Evolutionary conservation across 1,139 yeast species (phyloP), one percentile per base, ranked within the genome.

Genomic region (Saccharomycopsis hybrid): DNA sequence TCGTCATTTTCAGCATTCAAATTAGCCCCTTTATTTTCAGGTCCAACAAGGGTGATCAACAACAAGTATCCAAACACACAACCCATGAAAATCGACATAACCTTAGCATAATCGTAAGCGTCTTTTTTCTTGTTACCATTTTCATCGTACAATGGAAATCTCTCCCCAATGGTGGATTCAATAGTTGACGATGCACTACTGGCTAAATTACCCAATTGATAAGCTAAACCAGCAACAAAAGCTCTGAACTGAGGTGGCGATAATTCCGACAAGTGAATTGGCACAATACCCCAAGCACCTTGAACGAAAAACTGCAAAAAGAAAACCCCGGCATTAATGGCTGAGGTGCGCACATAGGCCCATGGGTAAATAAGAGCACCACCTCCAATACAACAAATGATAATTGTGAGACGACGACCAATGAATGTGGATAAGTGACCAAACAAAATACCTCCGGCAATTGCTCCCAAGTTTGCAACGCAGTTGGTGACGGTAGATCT

Each of bases 261-360:
- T 56, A 86, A 72, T 66, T 85, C 95, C 1, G 86, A 73, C 48
- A 85, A 70, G 64, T 85, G 88, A 56, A 84, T 77, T 50, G 95
- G 95, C 57, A 84, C 75, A 44, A 85, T 85, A 58, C 95, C 94
- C 89, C 95, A 87, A 18, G 88, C 85, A 57, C 95, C 95, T 66
- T 85, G 95, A 46, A 86, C 92, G 58, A 80, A 80, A 60, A 82
- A 79, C 65, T 87, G 95, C 59, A 86, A 67, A 69, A 83, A 85
- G 66, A 85, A 86, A 1, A 74, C 92, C 53, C 86, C 84, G 4
- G 92, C 94, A 60, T 85, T 82, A 56, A 84, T 76, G 36, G 80
- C 86, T 27, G 69, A 60, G 54, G 72, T 72, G 45, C 62, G 58
- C 39, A 74, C 64, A 59, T 79, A 85, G 0, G 86, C 90, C 90